phyloP scores from a whole-genome alignment of 768 basidiomycete genomes.

The Lepiota brunneoincarnata region DNA sequence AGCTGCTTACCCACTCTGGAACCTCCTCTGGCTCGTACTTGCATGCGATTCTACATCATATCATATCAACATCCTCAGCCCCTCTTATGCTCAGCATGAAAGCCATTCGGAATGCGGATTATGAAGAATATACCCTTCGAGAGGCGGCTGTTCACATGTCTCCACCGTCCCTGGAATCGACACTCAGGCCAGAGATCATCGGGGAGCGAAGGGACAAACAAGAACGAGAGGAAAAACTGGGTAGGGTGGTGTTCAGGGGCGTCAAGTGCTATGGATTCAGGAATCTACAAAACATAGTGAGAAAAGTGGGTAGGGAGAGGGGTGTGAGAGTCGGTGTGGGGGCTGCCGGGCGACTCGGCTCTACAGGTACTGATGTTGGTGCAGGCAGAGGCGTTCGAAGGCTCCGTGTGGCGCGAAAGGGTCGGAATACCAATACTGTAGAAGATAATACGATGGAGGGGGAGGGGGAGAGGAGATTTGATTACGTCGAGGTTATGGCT shows the following conservation, averaged over 20 bases:
- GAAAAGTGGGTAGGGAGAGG: constrained; percentile 85
- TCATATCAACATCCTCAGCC: constrained; percentile 39
- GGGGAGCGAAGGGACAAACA: constrained; percentile 26
- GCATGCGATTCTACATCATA: constrained; percentile 65
- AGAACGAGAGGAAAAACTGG: too few species aligned
- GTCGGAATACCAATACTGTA: constrained; percentile 27
- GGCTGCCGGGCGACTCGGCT: constrained; percentile 29
- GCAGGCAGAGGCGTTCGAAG: constrained; percentile 16
- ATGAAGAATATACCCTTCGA: constrained; percentile 68
- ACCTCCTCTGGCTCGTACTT: constrained; percentile 93
- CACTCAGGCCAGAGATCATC: not conserved
- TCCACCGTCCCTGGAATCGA: not conserved
- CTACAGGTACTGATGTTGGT: constrained; percentile 21
- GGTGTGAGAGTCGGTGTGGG: constrained; percentile 64
- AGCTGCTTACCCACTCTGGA: constrained; percentile 75
- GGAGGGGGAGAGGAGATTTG: constrained; percentile 53
- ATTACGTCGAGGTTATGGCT: constrained; percentile 98
- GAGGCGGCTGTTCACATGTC: not conserved
- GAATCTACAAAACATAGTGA: constrained; percentile 94
- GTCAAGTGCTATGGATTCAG: constrained; percentile 97
- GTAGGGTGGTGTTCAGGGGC: constrained; percentile 79
- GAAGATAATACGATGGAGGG: constrained; percentile 2
- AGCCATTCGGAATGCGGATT: constrained; percentile 68
- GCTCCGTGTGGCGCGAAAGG: constrained; percentile 23
- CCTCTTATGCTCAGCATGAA: constrained; percentile 52